Evolutionary conservation across 306 rosid species (phyloP), one percentile per base, ranked within the genome.

Genomic region (Fragaria iinumae): DNA sequence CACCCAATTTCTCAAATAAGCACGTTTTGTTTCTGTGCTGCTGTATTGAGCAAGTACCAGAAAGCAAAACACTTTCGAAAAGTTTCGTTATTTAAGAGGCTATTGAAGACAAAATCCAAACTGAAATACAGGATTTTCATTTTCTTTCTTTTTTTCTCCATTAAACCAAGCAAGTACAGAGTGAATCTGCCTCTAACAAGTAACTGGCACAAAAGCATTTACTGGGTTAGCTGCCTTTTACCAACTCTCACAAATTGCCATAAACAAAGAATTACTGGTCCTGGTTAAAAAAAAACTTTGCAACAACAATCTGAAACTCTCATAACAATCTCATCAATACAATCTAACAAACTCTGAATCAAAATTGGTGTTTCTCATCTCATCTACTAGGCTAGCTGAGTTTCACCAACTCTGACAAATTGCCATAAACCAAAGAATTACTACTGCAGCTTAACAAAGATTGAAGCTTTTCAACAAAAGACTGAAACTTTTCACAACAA

Each of bases 391-490:
- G 47, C 47, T 65, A 65, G 25, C 47, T 65, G 47, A 65, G 69
- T 36, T 65, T 34, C 45, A 65, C 69, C 47, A 8, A 65, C 47
- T 65, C 25, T 36, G 47, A 18, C 25, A 34, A 36, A 7, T 36
- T 65, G 25, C 25, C 68, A 63, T 32, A 32, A 32, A 63, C 69
- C 25, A 36, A 36, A 36, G 45, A 65, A 36, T 65, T 18, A 65
- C 39, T 12, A 60, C 39, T 36, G 25, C 69, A 13, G 47, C 23
- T 65, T 17, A 36, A 36, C 39, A 34, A 65, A 80, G 49, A 75
- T 32, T 59, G 50, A 65, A 88, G 66, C 79, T 65, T 43, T 66
- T 78, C 34, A 72, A 73, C 53, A 77, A 72, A 77, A 66, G 65
- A 79, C 56, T 32, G 69, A 36, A 69, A 74, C 43, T 62, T n/a